phyloP scores from a whole-genome alignment of 805 yeast species.

The Lachancea fermentati region DNA sequence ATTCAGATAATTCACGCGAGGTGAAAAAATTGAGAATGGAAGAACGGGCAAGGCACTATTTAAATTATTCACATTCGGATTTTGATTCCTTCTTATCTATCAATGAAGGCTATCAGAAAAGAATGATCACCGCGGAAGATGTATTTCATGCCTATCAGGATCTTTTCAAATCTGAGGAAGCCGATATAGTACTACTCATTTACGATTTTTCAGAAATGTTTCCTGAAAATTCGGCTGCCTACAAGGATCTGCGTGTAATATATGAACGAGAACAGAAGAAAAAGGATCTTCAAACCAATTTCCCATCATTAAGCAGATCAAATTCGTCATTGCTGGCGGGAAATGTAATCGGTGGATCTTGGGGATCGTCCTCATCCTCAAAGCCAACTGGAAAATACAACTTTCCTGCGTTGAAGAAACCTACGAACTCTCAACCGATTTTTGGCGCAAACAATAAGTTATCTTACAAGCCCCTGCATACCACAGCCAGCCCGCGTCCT shows the following conservation, averaged over 20 bases:
- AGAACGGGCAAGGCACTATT: conserved; percentile 79
- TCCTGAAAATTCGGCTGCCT: conserved; percentile 41
- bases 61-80: conserved; percentile 45
- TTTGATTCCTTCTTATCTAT: conserved; percentile 45
- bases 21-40: conserved; percentile 60
- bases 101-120: conserved; percentile 44
- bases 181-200: conserved; percentile 53
- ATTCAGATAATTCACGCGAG: conserved; percentile 37
- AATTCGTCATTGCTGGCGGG: conserved; percentile 12
- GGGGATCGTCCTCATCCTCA: conserved; percentile 24
- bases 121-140: conserved; percentile 42
- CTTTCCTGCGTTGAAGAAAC: conserved; percentile 32
- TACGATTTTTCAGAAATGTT: conserved; percentile 57
- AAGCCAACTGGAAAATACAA: conserved; percentile 16
- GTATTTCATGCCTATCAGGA: conserved; percentile 42
- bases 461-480: conserved; percentile 2
- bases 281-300: conserved; percentile 16
- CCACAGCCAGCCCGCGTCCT: conserved; percentile 9
- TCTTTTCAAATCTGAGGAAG: conserved; percentile 40
- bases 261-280: conserved; percentile 26
- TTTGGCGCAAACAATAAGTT: conserved; percentile 9
- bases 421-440: conserved; percentile 16
- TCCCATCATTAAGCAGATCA: conserved; percentile 20
- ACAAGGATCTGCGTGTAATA: conserved; percentile 34
- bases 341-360: conserved; percentile 23